Base-by-base conservation (phyloP, 1,284 basidiomycete species). In the Ganoderma meredithae region DNA sequence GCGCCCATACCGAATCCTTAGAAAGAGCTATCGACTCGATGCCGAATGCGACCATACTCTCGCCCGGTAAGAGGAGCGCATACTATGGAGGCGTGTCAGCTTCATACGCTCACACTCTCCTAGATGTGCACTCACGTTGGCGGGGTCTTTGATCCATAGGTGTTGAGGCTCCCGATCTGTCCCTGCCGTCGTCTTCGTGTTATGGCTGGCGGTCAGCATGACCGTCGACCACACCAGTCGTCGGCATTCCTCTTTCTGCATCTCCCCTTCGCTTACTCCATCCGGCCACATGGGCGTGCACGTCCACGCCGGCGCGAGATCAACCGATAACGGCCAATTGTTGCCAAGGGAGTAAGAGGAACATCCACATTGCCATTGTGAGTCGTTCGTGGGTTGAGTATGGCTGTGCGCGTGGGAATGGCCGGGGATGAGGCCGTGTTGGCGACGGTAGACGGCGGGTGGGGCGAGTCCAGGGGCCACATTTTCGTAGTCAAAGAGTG, bases 221-320 rank as follows among this genome's bases (percentile, higher is more conserved):
- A 92, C 82, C 1, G 87, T 79, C 75, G 88, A 90, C 92, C 92
- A 94, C 65, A 88, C 90, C 33, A 93, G 76, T 52, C 91, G 81
- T n/a, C 92, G 85, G 72, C 87, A 89, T 66, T 89, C 88, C 75
- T 94, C 92, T 76, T 87, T 90, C 64, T 83, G 81, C 67, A 92
- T 85, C 70, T 93, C 91, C 1, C 80, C 83, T 60, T 88, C 87
- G n/a, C 83, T 80, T 85, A 86, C 89, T 22, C 81, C 78, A 19
- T 80, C 75, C 65, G 85, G 82, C 90, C 91, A 94, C 33, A 86
- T 88, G 0, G 90, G 86, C 3, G 90, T 88, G 58, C 83, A 80
- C 27, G 83, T 73, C 91, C 90, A 93, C 65, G 90, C 75, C 1
- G 90, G 91, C 0, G 87, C 85, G 71, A 88, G 81, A 58, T 88